A percentile compares a stretch with the other conserved stretches of the same genome.
phyloP scores from a whole-genome alignment of 192 early-diverging fungal genomes.

The Mortierella alpina region DNA sequence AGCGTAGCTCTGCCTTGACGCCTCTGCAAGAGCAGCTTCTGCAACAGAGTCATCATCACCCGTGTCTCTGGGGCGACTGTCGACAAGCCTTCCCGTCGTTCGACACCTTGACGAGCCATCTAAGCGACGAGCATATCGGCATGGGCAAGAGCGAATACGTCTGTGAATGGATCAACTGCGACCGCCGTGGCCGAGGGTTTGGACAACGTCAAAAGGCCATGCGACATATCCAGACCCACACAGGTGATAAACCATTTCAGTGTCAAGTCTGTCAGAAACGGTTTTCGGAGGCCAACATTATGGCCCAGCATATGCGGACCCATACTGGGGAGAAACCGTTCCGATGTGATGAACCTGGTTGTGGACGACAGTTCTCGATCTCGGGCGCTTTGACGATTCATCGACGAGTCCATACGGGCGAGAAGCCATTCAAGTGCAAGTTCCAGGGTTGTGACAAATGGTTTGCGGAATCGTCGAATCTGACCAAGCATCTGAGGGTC shows the following conservation, averaged over 20 bases:
- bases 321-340: slow-evolving; percentile 83
- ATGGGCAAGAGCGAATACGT: slow-evolving; percentile 64
- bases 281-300: slow-evolving; percentile 82
- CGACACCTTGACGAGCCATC: slow-evolving; percentile 68
- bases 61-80: slow-evolving; percentile 80
- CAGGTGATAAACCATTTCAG: slow-evolving; percentile 81
- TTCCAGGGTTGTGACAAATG: slow-evolving; percentile 61
- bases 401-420: slow-evolving; percentile 70
- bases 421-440: slow-evolving; percentile 63
- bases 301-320: slow-evolving; percentile 79
- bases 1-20: background rate
- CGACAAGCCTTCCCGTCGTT: slow-evolving; percentile 60
- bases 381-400: slow-evolving; percentile 77
- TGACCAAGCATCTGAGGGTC: slow-evolving; percentile 64
- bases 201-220: slow-evolving; percentile 67
- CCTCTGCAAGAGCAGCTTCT: slow-evolving; percentile 20
- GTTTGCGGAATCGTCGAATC: slow-evolving; percentile 65
- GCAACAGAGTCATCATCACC: slow-evolving; percentile 57
- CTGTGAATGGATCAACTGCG: slow-evolving; percentile 61
- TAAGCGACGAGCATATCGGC: slow-evolving; percentile 71
- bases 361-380: slow-evolving; percentile 73
- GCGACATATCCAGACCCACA: slow-evolving; percentile 88
- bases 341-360: slow-evolving; percentile 69
- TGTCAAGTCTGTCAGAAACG: slow-evolving; percentile 81
- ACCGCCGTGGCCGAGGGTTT: slow-evolving; percentile 58